Conservation (phyloP, 495 filamentous ascomycete genomes). For the Hypoxylon trugodes region DNA sequence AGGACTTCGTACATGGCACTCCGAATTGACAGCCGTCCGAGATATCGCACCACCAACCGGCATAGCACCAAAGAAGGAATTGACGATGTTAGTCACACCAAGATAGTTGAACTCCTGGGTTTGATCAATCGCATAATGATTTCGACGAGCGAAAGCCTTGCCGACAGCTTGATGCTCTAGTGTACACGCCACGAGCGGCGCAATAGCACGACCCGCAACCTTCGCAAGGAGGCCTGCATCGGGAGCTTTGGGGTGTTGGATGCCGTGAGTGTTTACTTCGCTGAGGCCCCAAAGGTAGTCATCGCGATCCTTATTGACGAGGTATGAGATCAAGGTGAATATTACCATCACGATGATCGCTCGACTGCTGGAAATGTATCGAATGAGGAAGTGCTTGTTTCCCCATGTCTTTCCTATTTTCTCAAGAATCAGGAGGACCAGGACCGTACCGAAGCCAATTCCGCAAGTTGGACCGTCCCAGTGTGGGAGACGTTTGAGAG, state of each 20-base stretch:
- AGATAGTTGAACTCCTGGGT: constrained; percentile 59
- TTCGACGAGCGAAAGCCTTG: constrained; percentile 55
- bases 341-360: constrained; percentile 57
- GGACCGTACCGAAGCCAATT: constrained; percentile 56
- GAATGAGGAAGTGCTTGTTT: constrained; percentile 51
- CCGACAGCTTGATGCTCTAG: constrained; percentile 61
- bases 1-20: constrained; percentile 52
- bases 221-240: constrained; percentile 45
- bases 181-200: constrained; percentile 55
- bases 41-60: constrained; percentile 60
- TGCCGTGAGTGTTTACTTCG: constrained; percentile 55
- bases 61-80: constrained; percentile 60
- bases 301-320: constrained; percentile 54
- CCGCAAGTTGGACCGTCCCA: constrained; percentile 54
- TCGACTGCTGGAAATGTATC: constrained; percentile 54
- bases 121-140: constrained; percentile 58
- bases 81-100: constrained; percentile 58
- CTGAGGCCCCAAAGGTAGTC: constrained; percentile 51
- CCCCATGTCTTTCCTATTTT: constrained; percentile 58
- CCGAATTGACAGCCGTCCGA: constrained; percentile 60
- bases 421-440: constrained; percentile 54
- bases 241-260: constrained; percentile 50
- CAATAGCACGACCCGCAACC: constrained; percentile 50
- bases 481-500: constrained; percentile 51
- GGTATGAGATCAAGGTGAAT: constrained; percentile 58